Evolutionary conservation across 768 basidiomycete species (phyloP).

Genomic region (Leccinum boreale): DNA sequence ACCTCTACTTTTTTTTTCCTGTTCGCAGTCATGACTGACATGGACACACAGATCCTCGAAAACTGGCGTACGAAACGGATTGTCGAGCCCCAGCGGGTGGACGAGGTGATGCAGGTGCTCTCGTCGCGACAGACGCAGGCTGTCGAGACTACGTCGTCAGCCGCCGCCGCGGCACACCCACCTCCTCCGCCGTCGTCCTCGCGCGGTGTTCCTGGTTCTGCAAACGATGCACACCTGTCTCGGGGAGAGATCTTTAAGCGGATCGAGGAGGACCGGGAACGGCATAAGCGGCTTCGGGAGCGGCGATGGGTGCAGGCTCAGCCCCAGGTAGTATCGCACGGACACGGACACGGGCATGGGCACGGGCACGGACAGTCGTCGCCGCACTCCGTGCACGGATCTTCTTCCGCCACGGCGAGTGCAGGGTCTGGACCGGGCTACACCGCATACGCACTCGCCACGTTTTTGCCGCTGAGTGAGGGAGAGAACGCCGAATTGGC

Average conservation of each 20-base stretch:
- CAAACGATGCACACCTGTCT: conserved; percentile 36
- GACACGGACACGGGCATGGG: not conserved
- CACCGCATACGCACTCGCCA: conserved; percentile 15
- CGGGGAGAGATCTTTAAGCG: too few relatives aligned
- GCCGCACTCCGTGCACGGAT: not conserved
- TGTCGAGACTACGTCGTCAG: not conserved
- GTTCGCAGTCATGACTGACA: not conserved
- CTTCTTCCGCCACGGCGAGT: not conserved
- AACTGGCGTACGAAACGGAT: conserved; percentile 86
- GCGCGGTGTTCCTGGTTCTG: not conserved
- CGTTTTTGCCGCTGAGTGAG: conserved; percentile 34
- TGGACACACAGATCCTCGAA: conserved; percentile 61
- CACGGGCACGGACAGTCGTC: conserved; percentile 18
- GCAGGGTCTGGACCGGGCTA: conserved; percentile 5
- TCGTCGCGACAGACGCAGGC: not conserved
- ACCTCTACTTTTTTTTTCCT: not conserved
- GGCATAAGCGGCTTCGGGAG: conserved; percentile 89
- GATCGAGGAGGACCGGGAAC: conserved; percentile 90
- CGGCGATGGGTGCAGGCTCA: conserved; percentile 88
- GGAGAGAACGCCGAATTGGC: conserved; percentile 49
- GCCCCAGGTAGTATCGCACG: conserved; percentile 35
- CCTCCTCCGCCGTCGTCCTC: not conserved
- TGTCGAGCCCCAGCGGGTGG: conserved; percentile 74
- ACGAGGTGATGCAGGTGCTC: conserved; percentile 54
- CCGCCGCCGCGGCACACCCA: too few relatives aligned